A percentile compares a stretch with the other conserved stretches of the same genome.
phyloP scores from a whole-genome alignment of 495 filamentous ascomycete species.

The Xeromyces bisporus region DNA sequence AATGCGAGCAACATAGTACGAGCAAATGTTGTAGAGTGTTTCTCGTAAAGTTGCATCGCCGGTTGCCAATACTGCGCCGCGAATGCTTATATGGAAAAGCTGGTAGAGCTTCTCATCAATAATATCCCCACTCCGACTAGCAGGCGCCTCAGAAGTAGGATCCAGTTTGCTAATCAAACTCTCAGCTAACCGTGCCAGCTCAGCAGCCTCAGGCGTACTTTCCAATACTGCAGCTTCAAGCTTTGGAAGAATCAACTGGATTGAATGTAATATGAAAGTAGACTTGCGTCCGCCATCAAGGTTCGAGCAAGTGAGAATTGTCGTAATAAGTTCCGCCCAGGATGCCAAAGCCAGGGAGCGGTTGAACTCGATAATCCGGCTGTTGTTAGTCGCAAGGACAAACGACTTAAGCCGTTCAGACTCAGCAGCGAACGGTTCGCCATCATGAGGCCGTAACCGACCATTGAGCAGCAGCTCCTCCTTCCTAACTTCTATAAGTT shows the following conservation, averaged over 20 bases:
- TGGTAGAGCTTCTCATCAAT: slow-evolving; percentile 81
- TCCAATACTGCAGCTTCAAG: slow-evolving; percentile 55
- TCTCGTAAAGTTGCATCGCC: slow-evolving; percentile 57
- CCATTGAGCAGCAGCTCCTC: slow-evolving; percentile 35
- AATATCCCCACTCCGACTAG: slow-evolving; percentile 43
- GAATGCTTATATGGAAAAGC: slow-evolving; percentile 68
- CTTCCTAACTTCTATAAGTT: slow-evolving; percentile 38
- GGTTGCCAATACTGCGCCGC: slow-evolving; percentile 53
- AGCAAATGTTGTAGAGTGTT: slow-evolving; percentile 73
- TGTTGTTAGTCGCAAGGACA: slow-evolving; percentile 51
- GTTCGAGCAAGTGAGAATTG: slow-evolving; percentile 62
- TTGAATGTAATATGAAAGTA: slow-evolving; percentile 61
- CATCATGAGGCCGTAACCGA: slow-evolving; percentile 37
- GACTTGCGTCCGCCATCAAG: slow-evolving; percentile 49
- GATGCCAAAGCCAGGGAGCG: slow-evolving; percentile 49
- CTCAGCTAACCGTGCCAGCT: slow-evolving; percentile 62
- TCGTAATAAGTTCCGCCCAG: slow-evolving; percentile 66
- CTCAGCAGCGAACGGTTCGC: slow-evolving; percentile 40
- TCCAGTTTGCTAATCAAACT: slow-evolving; percentile 59
- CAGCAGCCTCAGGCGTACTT: slow-evolving; percentile 44
- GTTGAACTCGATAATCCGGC: slow-evolving; percentile 37
- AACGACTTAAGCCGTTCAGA: slow-evolving; percentile 38
- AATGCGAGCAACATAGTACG: slow-evolving; percentile 63
- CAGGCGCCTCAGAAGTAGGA: slow-evolving; percentile 27
- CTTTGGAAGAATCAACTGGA: slow-evolving; percentile 74